Evolutionary conservation across 257 asterid genomes (phyloP), one percentile per base, ranked within the genome.

Genomic region (Petunia secreta): DNA sequence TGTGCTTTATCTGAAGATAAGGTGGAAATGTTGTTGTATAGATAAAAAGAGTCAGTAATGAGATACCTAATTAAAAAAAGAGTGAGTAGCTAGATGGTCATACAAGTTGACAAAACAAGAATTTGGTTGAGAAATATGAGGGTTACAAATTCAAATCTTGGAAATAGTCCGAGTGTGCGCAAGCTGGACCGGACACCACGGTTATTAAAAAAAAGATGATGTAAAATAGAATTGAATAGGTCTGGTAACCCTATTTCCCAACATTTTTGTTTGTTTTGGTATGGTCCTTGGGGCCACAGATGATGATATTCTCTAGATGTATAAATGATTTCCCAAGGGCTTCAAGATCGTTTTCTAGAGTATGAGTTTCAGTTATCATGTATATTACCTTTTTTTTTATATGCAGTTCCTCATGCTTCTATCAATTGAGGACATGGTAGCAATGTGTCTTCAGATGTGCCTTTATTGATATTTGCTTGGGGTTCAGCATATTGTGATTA

Each of bases 371-470:
- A 25, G 25, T 25, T 25, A 25, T 25, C 25, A 25, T 25, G 25
- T 25, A 25, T 25, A 25, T 25, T 25, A 25, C 25, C 25, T 25
- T 25, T 25, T 25, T 3, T 1, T 7, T 36, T 66, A 41, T 66
- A 15, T 8, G 36, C 75, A 66, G 53, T 66, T 41, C 75, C 75
- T 41, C 34, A 34, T 66, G 54, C 37, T 41, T 41, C 64, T 66
- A 40, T 14, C 54, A 41, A 15, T 54, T 41, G 54, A 67, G 43
- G 54, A 41, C 54, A n/a, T 67, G 54, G 8, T 15, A 67, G 14
- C 16, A 55, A 55, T 15, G 14, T 55, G 15, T 67, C 54, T n/a
- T 67, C 15, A 67, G 75, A 67, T 67, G 54, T 67, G 54, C 54
- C 40, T 67, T 41, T 67, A 67, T 67, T 67, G 36, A n/a, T 67